Conservation (phyloP, 2,329 filamentous ascomycete genomes). For the Tolypocladium sp. region DNA sequence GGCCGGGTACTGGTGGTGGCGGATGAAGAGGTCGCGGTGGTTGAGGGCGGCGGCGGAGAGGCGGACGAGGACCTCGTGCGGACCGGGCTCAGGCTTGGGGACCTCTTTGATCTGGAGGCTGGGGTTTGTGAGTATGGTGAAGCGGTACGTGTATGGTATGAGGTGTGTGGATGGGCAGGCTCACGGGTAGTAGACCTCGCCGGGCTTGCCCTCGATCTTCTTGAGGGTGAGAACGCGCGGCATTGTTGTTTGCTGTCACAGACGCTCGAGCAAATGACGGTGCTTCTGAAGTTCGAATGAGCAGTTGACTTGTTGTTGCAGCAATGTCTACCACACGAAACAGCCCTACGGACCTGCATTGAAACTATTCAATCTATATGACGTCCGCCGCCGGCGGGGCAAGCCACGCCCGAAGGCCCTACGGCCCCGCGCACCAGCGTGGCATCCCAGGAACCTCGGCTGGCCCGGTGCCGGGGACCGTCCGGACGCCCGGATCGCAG, state of each 20-base stretch:
- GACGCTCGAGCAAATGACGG: too few species aligned
- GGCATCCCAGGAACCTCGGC: background rate
- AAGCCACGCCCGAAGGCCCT: background rate
- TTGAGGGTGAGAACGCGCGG: slow-evolving; percentile 52
- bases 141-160: background rate
- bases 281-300: background rate
- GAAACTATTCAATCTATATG: background rate
- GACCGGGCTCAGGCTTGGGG: slow-evolving; percentile 53
- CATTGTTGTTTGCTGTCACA: slow-evolving; percentile 24
- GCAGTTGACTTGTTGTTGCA: background rate
- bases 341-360: background rate
- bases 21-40: slow-evolving; percentile 91
- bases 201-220: slow-evolving; percentile 69
- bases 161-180: slow-evolving; percentile 9
- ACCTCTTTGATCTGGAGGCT: slow-evolving; percentile 53
- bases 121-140: slow-evolving; percentile 3
- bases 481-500: background rate
- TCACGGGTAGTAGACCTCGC: slow-evolving; percentile 77
- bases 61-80: slow-evolving; percentile 63
- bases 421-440: background rate
- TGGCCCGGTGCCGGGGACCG: background rate
- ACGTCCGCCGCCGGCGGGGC: background rate
- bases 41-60: slow-evolving; percentile 78
- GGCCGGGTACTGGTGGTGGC: slow-evolving; percentile 82
- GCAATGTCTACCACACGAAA: background rate